Percentiles rank a stretch among this genome's conserved stretches.
Evolutionary conservation across 495 filamentous ascomycete genomes (phyloP).

Genomic region (Polyplosphaeria fusca): DNA sequence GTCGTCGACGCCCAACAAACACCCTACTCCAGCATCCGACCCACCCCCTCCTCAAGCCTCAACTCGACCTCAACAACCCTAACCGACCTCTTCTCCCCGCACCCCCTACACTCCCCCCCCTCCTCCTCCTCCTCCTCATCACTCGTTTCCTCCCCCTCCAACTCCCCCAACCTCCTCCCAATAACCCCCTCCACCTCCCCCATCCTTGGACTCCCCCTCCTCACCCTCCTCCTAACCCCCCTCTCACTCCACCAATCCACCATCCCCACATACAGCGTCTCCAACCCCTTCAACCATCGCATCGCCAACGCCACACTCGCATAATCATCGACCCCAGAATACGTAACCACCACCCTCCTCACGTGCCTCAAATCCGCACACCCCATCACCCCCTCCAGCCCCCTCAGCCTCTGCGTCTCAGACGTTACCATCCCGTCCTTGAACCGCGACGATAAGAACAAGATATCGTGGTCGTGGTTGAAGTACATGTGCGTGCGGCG

Average conservation of each 20-base stretch:
- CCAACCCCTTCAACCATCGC: neutral
- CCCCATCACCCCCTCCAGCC: neutral
- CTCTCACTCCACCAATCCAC: slow-evolving; percentile 1
- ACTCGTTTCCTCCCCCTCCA: neutral
- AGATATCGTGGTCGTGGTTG: slow-evolving; percentile 2
- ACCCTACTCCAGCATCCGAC: neutral
- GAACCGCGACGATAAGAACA: slow-evolving; percentile 5
- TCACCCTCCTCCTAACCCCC: neutral
- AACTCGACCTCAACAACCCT: slow-evolving; percentile 1
- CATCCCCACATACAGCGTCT: slow-evolving; percentile 1
- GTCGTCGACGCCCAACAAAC: too few relatives aligned
- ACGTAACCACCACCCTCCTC: neutral
- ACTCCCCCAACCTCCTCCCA: neutral
- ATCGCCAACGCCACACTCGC: neutral
- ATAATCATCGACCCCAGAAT: neutral
- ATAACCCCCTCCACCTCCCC: neutral
- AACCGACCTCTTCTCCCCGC: neutral
- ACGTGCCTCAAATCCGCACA: neutral
- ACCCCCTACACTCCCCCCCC: neutral
- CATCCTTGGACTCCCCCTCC: neutral
- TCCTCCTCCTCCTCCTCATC: neutral
- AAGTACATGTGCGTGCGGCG: neutral
- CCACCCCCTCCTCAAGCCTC: neutral
- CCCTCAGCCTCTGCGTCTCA: neutral
- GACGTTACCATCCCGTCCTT: neutral